Base-by-base conservation (phyloP, 805 yeast species). In the Saccharomycopsis sp. region DNA sequence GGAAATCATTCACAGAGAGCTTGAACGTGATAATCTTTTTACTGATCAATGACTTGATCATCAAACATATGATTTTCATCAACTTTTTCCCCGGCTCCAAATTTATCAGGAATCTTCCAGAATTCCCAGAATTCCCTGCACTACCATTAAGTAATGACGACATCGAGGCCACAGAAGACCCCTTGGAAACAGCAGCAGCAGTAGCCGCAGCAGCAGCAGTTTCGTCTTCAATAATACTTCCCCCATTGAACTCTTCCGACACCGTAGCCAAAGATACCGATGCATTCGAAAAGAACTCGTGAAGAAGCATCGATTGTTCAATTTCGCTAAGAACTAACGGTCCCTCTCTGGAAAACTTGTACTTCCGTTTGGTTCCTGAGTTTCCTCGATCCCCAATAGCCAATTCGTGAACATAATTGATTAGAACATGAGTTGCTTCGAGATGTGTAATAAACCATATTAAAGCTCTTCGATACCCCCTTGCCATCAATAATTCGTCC, bases 401-500 rank as follows among this genome's bases (percentile, higher is more conserved):
- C 20, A 87, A 67, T 65, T 85, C 87, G 69, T 79, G 85, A 17
- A 85, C 76, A 67, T 85, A 87, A 63, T 83, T 83, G 42, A 86
- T 81, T 50, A 83, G 64, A 58, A 81, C 70, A 63, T 79, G 79
- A 34, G 81, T 81, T 19, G 84, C 68, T 56, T 83, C 80, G 64
- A 83, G 69, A 67, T 83, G 89, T 0, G 90, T 83, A 20, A 87
- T 68, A 62, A 80, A 82, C 89, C 89, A 85, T 50, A 87, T 82
- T 14, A 86, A 66, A 0, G 80, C 80, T 34, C 89, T 70, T 64
- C 92, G 76, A 63, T 76, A 79, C 0, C 90, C 90, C 58, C 73
- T 15, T 3, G 84, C 80, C 89, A 86, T 85, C 56, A 87, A 72
- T 75, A 87, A 72, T 69, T 87, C 93, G 69, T 86, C 91, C 67